These are phyloP conservation scores for Closterium sp. DNA, from an alignment of 139 green algal genomes.

Conservation along the genomic window DNA sequence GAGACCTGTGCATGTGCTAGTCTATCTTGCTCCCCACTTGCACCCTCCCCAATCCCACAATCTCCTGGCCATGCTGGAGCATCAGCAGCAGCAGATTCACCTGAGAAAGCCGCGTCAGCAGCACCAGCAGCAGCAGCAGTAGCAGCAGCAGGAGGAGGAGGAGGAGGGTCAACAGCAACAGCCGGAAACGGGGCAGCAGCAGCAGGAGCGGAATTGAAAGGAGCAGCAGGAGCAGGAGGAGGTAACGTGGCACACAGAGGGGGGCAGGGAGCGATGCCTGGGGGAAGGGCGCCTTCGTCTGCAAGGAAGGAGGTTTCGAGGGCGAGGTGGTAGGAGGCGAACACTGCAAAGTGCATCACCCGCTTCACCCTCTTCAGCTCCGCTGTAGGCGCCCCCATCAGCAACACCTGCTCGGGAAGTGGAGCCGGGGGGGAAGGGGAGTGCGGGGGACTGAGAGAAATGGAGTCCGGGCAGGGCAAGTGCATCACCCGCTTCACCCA, in stretches of 20 bases:
- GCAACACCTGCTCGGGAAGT: constrained; percentile 26
- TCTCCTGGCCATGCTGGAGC: too few species aligned
- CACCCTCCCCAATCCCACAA: too few species aligned
- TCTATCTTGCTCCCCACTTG: background rate
- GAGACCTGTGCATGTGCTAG: background rate
- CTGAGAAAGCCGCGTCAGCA: too few species aligned
- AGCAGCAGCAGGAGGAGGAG: background rate
- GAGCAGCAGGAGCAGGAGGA: background rate
- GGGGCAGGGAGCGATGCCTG: background rate
- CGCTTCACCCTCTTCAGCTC: constrained; percentile 53
- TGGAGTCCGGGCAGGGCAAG: too few species aligned
- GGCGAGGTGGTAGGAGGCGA: constrained; percentile 48
- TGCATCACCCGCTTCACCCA: too few species aligned
- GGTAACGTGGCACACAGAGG: background rate
- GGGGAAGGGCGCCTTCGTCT: constrained; percentile 30
- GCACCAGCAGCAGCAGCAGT: background rate
- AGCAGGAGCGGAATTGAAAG: background rate
- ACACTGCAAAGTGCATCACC: constrained; percentile 46
- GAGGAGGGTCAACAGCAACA: too few species aligned
- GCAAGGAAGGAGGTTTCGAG: constrained; percentile 50
- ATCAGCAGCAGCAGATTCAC: too few species aligned
- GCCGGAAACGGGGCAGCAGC: too few species aligned
- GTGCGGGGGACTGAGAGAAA: too few species aligned
- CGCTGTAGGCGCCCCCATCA: constrained; percentile 9
- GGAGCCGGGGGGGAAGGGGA: too few species aligned